Evolutionary conservation across 2,329 filamentous ascomycete species (phyloP).

Genomic region (Cladosporium sp.): DNA sequence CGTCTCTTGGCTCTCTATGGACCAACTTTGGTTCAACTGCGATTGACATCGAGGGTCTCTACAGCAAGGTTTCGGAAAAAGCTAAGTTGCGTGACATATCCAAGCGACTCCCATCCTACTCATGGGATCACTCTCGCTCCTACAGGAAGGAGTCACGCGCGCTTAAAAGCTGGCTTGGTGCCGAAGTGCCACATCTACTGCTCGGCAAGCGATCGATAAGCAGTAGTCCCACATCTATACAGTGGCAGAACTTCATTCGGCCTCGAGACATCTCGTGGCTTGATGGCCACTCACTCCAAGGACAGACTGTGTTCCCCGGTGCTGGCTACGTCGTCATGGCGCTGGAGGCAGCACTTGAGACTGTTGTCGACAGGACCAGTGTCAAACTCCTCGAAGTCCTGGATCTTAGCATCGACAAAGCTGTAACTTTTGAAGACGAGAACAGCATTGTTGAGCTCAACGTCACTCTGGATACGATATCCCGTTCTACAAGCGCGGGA

Average conservation of each 20-base stretch:
- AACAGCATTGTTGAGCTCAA: not conserved
- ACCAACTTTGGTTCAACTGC: not conserved
- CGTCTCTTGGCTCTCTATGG: not conserved
- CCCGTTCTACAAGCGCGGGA: not conserved
- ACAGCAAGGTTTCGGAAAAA: not conserved
- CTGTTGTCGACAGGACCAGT: too few species aligned
- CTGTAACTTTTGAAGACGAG: slow-evolving; percentile 22
- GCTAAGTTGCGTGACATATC: not conserved
- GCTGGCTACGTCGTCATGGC: slow-evolving; percentile 20
- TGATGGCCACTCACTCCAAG: slow-evolving; percentile 16
- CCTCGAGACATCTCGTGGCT: slow-evolving; percentile 17
- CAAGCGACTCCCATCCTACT: slow-evolving; percentile 18
- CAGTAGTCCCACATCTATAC: not conserved
- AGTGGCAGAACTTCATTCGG: slow-evolving; percentile 12
- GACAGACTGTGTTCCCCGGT: slow-evolving; percentile 18
- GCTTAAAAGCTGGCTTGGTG: not conserved
- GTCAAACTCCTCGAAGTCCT: slow-evolving; percentile 18
- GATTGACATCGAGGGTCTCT: not conserved
- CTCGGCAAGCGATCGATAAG: not conserved
- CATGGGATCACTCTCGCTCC: slow-evolving; percentile 19
- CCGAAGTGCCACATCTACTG: not conserved
- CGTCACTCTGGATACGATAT: not conserved
- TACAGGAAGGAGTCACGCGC: slow-evolving; percentile 6
- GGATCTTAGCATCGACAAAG: slow-evolving; percentile 23
- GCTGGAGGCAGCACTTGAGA: not conserved